Base-by-base conservation (phyloP, 176 grass and related monocot species). In the Aegilops speltoides region DNA sequence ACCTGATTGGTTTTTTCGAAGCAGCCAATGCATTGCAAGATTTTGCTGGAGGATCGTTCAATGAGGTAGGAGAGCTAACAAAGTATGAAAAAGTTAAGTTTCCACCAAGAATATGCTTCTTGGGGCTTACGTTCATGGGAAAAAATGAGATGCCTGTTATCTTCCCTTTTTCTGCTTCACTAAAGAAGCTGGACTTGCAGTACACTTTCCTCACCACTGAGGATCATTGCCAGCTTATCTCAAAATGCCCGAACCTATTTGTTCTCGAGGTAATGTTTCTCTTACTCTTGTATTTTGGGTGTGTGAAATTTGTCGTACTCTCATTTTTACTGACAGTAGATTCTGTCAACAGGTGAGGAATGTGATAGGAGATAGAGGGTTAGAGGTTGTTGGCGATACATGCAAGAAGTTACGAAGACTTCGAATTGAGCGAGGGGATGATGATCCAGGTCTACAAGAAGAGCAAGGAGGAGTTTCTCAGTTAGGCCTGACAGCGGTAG, bases 181-280 rank as follows among this genome's bases (percentile, higher is more conserved):
- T 98, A 29, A 94, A 96, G 86, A 98, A 91, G 52, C 87, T 99
- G 72, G 94, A 94, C 86, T 79, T 99, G 90, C 97, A 99, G 60
- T 99, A 94, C 83, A 93, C 90, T 70, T 88, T 89, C 29, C 97
- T 99, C 88, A 91, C 78, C 73, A 99, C 92, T 11, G 96, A 98
- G 67, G 96, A 98, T 86, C 92, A 91, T 78, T 94, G 90, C 76
- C 92, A 96, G 72, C 36, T 99, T 72, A 94, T 99, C 86, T 78
- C 85, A 63, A 92, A 86, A 74, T 96, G 92, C 56, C 93, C 93
- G 9, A 91, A 98, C 60, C 83, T 98, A 73, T 70, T 94, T 67
- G 83, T 95, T 92, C 93, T 96, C 15, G 91, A 95, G 96, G 96
- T 98, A 88, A 63, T 71, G 34, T 64, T 70, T 85, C 64, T 54